These are phyloP conservation scores for Rheum nobile DNA, from an alignment of 148 eudicot species.

Conservation along the genomic window DNA sequence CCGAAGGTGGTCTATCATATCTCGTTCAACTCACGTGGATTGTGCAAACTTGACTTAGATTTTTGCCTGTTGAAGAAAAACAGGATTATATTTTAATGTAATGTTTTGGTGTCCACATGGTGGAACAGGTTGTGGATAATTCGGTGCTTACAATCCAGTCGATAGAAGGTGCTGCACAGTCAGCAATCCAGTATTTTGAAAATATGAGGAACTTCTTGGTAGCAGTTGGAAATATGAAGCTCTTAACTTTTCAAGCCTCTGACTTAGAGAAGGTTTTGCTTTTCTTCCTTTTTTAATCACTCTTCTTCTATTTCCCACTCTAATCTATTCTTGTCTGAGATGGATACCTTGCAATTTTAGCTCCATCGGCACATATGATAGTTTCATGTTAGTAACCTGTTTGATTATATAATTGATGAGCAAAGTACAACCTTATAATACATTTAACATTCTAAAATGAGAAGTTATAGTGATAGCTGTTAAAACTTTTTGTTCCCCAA, in stretches of 20 bases:
- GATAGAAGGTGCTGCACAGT: constrained; percentile 81
- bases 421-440: not conserved
- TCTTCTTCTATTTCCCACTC: too few species aligned
- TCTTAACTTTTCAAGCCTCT: constrained; percentile 84
- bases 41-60: not conserved
- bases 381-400: not conserved
- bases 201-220: constrained; percentile 89
- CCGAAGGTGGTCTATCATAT: not conserved
- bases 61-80: not conserved
- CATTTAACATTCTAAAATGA: not conserved
- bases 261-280: constrained; percentile 69
- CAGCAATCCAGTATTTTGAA: constrained; percentile 95
- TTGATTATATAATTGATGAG: not conserved
- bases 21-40: not conserved
- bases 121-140: constrained; percentile 75
- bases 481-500: not conserved
- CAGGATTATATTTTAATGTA: not conserved
- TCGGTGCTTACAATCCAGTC: constrained; percentile 52
- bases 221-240: constrained; percentile 78
- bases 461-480: not conserved
- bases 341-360: not conserved
- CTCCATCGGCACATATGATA: not conserved
- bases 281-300: not conserved
- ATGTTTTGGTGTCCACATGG: not conserved
- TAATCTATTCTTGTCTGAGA: not conserved